Percentiles rank a stretch among this genome's conserved stretches.
Conservation (phyloP, 768 basidiomycete species). For the Lyophyllum decastes region DNA sequence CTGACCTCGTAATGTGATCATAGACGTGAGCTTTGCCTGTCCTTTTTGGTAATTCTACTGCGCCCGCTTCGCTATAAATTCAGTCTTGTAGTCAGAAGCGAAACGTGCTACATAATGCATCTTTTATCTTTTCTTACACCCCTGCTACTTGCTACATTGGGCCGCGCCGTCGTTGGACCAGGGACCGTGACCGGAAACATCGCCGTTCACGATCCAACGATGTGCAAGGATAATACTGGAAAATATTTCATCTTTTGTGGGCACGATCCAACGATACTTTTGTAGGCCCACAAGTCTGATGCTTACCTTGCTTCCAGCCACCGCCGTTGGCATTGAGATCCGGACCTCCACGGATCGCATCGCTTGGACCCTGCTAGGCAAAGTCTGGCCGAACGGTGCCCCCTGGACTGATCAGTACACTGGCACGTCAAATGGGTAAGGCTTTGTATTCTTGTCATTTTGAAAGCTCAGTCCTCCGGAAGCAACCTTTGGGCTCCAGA, state of each 20-base stretch:
- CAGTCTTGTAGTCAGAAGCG: not conserved
- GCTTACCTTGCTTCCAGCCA: constrained; percentile 27
- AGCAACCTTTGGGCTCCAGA: constrained; percentile 43
- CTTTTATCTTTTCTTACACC: constrained; percentile 7
- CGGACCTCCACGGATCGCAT: constrained; percentile 49
- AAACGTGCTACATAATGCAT: constrained; percentile 5
- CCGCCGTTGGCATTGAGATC: constrained; percentile 50
- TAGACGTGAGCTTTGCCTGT: constrained; percentile 2
- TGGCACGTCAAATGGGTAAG: constrained; percentile 43
- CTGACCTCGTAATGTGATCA: not conserved
- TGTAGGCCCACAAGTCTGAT: not conserved
- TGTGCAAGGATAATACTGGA: constrained; percentile 49
- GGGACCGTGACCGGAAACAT: constrained; percentile 40
- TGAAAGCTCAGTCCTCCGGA: constrained; percentile 5
- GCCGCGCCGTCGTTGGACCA: constrained; percentile 22
- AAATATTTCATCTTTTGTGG: constrained; percentile 51
- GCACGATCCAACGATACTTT: constrained; percentile 9
- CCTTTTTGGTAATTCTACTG: not conserved
- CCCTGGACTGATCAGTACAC: constrained; percentile 52
- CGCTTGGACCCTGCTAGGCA: constrained; percentile 46
- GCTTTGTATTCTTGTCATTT: constrained; percentile 7
- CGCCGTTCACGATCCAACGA: constrained; percentile 44
- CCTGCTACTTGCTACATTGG: constrained; percentile 8
- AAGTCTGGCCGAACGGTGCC: constrained; percentile 46
- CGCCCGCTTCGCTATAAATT: constrained; percentile 6